Evolutionary conservation across 1,139 yeast species (phyloP).

Genomic region (Kluyveromyces sp.): DNA sequence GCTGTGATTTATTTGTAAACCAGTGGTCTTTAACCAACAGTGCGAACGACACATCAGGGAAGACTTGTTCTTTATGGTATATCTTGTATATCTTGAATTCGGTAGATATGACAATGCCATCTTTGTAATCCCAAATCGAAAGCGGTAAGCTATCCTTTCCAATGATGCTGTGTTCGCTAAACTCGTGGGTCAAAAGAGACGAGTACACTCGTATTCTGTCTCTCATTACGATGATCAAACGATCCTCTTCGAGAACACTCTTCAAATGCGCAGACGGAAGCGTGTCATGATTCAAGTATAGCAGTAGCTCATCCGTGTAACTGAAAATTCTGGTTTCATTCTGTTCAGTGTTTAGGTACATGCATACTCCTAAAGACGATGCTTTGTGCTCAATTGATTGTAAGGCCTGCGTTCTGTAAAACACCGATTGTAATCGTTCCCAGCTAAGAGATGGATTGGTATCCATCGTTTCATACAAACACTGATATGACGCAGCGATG

Average conservation of each 20-base stretch:
- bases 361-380: constrained; percentile 21
- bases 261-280: constrained; percentile 43
- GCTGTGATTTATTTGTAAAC: constrained; percentile 18
- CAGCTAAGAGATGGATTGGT: constrained; percentile 46
- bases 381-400: constrained; percentile 14
- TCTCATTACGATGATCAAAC: constrained; percentile 53
- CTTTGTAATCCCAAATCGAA: constrained; percentile 27
- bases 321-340: constrained; percentile 19
- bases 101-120: constrained; percentile 15
- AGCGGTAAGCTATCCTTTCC: constrained; percentile 37
- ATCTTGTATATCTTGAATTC: constrained; percentile 20
- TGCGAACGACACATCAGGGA: constrained; percentile 11
- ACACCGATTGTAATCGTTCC: constrained; percentile 59
- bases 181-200: constrained; percentile 55
- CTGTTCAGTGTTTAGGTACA: constrained; percentile 12
- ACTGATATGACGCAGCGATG: too few species aligned
- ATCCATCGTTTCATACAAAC: constrained; percentile 4
- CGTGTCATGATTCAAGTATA: constrained; percentile 48
- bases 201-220: constrained; percentile 40
- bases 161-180: constrained; percentile 50
- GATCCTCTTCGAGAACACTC: constrained; percentile 36
- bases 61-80: constrained; percentile 7
- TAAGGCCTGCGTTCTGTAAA: constrained; percentile 42
- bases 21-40: constrained; percentile 29
- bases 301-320: constrained; percentile 30